phyloP scores from a whole-genome alignment of 163 green algal species.

The Scenedesmus sp. region DNA sequence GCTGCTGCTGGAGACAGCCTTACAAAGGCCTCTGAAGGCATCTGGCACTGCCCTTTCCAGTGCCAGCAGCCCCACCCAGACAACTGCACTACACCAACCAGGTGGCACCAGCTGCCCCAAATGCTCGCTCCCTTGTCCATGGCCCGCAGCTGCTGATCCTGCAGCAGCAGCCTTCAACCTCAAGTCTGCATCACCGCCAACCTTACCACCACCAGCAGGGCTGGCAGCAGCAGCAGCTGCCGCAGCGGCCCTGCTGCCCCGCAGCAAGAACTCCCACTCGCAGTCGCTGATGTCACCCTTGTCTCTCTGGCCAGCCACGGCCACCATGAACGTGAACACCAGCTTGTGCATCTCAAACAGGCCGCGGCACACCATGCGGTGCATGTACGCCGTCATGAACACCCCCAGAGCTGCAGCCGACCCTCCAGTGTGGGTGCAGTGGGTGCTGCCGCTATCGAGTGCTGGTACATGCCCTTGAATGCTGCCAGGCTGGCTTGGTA shows the following conservation, averaged over 20 bases:
- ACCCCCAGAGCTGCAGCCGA: slow-evolving; percentile 72
- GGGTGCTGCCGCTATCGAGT: slow-evolving; percentile 69
- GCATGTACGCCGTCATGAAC: slow-evolving; percentile 78
- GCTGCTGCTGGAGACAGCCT: neutral
- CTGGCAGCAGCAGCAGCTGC: neutral
- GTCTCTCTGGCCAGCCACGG: slow-evolving; percentile 71
- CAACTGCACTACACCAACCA: slow-evolving; percentile 34
- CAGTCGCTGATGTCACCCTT: slow-evolving; percentile 33
- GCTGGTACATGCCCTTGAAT: slow-evolving; percentile 81
- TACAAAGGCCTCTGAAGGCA: neutral
- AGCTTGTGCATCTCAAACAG: slow-evolving; percentile 87
- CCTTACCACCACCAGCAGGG: neutral
- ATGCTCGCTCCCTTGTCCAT: neutral
- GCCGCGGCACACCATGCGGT: slow-evolving; percentile 69
- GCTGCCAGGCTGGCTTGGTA: slow-evolving; percentile 86
- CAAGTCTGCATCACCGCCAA: neutral
- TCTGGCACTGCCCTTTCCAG: slow-evolving; percentile 52
- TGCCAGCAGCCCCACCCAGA: slow-evolving; percentile 45
- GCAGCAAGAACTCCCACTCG: slow-evolving; percentile 86
- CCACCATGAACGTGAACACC: slow-evolving; percentile 83
- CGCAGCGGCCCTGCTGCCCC: slow-evolving; percentile 56
- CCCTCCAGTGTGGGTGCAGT: slow-evolving; percentile 60
- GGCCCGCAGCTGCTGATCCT: neutral
- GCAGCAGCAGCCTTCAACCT: neutral
- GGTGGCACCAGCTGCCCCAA: neutral